Base-by-base conservation (phyloP, 2,329 filamentous ascomycete species). In the Neofusicoccum cordaticola region DNA sequence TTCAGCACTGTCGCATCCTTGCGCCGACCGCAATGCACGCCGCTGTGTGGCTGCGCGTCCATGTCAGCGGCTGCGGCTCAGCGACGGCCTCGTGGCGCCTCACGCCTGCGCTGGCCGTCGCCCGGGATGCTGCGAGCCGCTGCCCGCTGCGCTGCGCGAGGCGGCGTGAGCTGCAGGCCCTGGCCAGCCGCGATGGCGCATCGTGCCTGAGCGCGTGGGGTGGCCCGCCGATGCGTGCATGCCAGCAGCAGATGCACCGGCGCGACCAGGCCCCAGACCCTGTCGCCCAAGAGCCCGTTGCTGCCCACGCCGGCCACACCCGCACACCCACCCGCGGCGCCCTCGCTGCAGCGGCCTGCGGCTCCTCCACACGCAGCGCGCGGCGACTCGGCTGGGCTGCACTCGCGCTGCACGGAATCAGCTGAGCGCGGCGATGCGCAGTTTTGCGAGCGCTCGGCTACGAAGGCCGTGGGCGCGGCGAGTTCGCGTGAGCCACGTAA, bases 401-500 rank as follows among this genome's bases (percentile, higher is more conserved):
- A 34, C 1, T 17, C 12, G 13, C 15, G 5, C n/a, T 31, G 47
- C 61, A 44, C 12, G 15, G 9, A 4, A 45, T 63, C 47, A 63
- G 61, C 61, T 52, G 56, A 48, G 56, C 42, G 56, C 42, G 15
- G 41, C 27, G 39, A 31, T 34, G 52, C 37, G 52, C 52, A 42
- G 19, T 5, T 42, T 45, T 58, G 53, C 41, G 41, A 45, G 37
- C 19, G 52, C 52, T 57, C 37, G 37, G 52, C 39, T 42, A 42
- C 41, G 31, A 15, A 17, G 22, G 31, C 7, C 17, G 56, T 22
- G 9, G n/a, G 60, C 53, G 41, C 44, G 61, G 47, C 61, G 61
- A 63, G 44, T 63, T 50, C 61, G 45, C 44, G 61, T 52, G 39
- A 63, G 61, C 27, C 61, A 63, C 61, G 61, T 63, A 63, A 63